Percentiles rank a stretch among this genome's conserved stretches.
Conservation (phyloP, 495 filamentous ascomycete genomes). For the Annulohypoxylon nitens region DNA sequence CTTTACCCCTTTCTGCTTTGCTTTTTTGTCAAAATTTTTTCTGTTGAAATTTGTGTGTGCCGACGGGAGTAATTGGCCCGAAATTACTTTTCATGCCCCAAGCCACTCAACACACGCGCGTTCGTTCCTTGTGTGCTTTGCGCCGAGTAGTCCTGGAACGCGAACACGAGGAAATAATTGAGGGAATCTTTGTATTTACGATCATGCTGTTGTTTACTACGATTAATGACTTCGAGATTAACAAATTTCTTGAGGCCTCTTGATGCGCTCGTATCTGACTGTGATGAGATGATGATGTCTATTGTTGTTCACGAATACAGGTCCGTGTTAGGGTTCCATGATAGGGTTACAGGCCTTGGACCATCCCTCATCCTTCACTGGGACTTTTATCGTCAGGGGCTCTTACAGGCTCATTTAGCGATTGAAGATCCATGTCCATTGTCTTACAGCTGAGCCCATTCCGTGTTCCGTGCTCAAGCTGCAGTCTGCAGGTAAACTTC, state of each 20-base stretch:
- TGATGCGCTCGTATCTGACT: slow-evolving; percentile 10
- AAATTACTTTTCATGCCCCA: slow-evolving; percentile 45
- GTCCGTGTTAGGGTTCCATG: slow-evolving; percentile 40
- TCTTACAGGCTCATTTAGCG: slow-evolving; percentile 48
- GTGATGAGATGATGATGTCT: slow-evolving; percentile 5
- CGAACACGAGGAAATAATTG: slow-evolving; percentile 32
- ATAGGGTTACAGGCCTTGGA: slow-evolving; percentile 42
- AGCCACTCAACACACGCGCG: slow-evolving; percentile 32
- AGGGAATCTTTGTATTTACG: slow-evolving; percentile 15
- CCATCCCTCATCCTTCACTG: slow-evolving; percentile 26
- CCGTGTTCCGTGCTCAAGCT: slow-evolving; percentile 40
- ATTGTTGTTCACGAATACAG: slow-evolving; percentile 21
- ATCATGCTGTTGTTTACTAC: not conserved
- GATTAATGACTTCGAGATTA: slow-evolving; percentile 6
- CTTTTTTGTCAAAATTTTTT: slow-evolving; percentile 11
- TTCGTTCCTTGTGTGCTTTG: slow-evolving; percentile 9
- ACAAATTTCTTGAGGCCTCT: not conserved
- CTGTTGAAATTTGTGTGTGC: slow-evolving; percentile 41
- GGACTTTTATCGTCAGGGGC: slow-evolving; percentile 22
- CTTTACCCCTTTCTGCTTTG: slow-evolving; percentile 17
- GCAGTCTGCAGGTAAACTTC: slow-evolving; percentile 32
- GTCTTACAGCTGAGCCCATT: slow-evolving; percentile 33
- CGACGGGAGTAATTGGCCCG: slow-evolving; percentile 31
- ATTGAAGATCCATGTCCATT: slow-evolving; percentile 32
- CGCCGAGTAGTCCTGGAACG: slow-evolving; percentile 32